Evolutionary conservation across 305 asterid genomes (phyloP).

Genomic region (Solanum chacoense): DNA sequence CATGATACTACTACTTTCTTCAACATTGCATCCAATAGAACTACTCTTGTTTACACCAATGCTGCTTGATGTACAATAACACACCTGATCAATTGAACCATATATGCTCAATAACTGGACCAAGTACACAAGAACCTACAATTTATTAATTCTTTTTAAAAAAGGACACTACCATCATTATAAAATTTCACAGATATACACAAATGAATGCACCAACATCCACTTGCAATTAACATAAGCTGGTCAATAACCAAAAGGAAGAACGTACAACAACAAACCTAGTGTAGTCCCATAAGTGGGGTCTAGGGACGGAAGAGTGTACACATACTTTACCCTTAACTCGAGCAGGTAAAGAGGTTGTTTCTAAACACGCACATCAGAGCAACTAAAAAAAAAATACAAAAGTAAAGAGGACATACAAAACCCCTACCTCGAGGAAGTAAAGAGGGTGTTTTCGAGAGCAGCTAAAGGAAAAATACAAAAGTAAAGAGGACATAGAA

Average conservation of each 20-base stretch:
- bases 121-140: neutral
- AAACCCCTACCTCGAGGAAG: neutral
- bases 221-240: neutral
- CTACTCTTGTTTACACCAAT: neutral
- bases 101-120: neutral
- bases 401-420: neutral
- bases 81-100: slow-evolving; percentile 8
- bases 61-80: slow-evolving; percentile 12
- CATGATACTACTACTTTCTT: slow-evolving; percentile 38
- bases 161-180: neutral
- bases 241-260: neutral
- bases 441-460: neutral
- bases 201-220: slow-evolving; percentile 1
- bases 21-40: slow-evolving; percentile 41
- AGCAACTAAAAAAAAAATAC: neutral
- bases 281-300: neutral
- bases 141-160: neutral
- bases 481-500: neutral
- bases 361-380: neutral
- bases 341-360: neutral
- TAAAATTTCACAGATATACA: neutral
- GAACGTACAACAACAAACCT: neutral
- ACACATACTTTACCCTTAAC: neutral
- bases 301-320: neutral
- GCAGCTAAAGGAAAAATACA: neutral